These are phyloP conservation scores for Trichoderma asperellum DNA, from an alignment of 2,329 filamentous ascomycete genomes.

Conservation along the genomic window DNA sequence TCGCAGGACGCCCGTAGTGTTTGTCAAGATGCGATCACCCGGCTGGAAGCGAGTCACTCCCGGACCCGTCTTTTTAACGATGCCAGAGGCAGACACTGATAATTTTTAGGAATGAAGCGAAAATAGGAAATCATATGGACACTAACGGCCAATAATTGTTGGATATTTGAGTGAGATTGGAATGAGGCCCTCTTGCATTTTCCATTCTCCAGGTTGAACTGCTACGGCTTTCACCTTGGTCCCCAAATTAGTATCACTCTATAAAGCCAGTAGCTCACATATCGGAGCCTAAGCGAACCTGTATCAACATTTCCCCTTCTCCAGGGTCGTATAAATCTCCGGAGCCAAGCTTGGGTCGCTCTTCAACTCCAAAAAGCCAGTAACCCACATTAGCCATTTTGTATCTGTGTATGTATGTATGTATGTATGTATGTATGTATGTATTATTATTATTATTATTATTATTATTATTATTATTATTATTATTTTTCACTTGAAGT, in stretches of 20 bases:
- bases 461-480: neutral
- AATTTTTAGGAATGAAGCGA: neutral
- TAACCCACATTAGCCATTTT: slow-evolving; percentile 5
- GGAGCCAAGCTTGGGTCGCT: neutral
- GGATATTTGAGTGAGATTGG: slow-evolving; percentile 17
- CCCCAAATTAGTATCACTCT: neutral
- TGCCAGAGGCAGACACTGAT: slow-evolving; percentile 21
- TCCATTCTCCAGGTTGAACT: slow-evolving; percentile 24
- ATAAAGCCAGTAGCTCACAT: no score
- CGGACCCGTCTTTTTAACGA: slow-evolving; percentile 20
- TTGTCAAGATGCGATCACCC: slow-evolving; percentile 20
- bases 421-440: no score
- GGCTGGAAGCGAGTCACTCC: slow-evolving; percentile 12
- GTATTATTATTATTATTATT: neutral
- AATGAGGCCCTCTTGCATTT: slow-evolving; percentile 27
- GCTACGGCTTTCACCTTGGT: slow-evolving; percentile 14
- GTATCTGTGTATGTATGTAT: neutral
- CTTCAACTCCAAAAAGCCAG: slow-evolving; percentile 1
- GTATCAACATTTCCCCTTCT: slow-evolving; percentile 14
- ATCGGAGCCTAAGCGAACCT: neutral
- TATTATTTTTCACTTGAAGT: no score
- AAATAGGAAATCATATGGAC: neutral
- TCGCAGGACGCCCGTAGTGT: slow-evolving; percentile 21
- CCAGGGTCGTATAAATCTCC: slow-evolving; percentile 2
- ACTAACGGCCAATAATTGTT: slow-evolving; percentile 26